Conservation (phyloP, 345 rosid genomes). For the Aquilaria sinensis region DNA sequence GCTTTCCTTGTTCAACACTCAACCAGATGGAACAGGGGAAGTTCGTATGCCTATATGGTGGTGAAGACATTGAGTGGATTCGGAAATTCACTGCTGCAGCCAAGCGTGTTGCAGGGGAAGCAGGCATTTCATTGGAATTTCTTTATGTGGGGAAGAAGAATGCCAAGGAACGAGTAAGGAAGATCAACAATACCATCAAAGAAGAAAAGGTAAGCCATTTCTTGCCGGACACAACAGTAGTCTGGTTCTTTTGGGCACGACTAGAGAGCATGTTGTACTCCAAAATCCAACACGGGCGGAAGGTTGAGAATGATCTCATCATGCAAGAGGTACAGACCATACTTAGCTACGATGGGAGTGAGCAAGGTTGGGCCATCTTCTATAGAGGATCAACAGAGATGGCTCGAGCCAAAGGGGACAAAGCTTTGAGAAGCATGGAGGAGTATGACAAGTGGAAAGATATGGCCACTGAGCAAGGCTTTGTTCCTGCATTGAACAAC, state of each 20-base stretch:
- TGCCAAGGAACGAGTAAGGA: slow-evolving; percentile 41
- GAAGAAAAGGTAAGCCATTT: slow-evolving; percentile 35
- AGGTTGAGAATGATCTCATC: slow-evolving; percentile 35
- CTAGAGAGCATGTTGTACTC: slow-evolving; percentile 52
- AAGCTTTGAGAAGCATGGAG: slow-evolving; percentile 21
- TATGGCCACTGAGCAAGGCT: slow-evolving; percentile 25
- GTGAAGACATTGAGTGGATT: slow-evolving; percentile 71
- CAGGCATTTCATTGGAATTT: slow-evolving; percentile 43
- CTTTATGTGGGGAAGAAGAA: slow-evolving; percentile 72
- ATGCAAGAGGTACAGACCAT: slow-evolving; percentile 51
- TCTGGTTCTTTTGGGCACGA: slow-evolving; percentile 56
- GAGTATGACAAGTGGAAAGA: slow-evolving; percentile 30
- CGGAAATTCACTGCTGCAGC: slow-evolving; percentile 35
- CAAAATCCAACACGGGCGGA: slow-evolving; percentile 25
- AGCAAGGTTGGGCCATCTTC: slow-evolving; percentile 60
- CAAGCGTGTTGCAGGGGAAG: slow-evolving; percentile 24
- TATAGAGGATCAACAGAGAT: slow-evolving; percentile 32
- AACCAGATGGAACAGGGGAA: slow-evolving; percentile 37
- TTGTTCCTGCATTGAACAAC: slow-evolving; percentile 40
- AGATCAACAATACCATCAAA: slow-evolving; percentile 23
- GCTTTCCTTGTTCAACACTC: not conserved
- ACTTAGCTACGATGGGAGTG: slow-evolving; percentile 59
- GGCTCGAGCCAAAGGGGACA: slow-evolving; percentile 41
- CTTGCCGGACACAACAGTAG: slow-evolving; percentile 23
- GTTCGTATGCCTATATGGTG: slow-evolving; percentile 65